phyloP scores from a whole-genome alignment of 495 filamentous ascomycete genomes.

The Saxophila tyrrhenica region DNA sequence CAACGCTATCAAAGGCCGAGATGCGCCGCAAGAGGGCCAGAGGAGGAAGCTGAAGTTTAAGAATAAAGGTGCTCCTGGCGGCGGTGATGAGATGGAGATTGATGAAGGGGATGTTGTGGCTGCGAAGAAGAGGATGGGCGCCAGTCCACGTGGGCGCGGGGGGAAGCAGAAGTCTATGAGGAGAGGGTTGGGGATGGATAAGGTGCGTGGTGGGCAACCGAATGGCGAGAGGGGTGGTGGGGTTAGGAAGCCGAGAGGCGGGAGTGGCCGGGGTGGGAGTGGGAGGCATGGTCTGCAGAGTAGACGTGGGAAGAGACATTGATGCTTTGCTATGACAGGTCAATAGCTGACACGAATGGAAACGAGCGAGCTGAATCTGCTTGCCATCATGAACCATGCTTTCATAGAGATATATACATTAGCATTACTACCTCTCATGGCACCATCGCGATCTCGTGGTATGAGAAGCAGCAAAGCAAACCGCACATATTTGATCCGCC shows the following conservation, averaged over 20 bases:
- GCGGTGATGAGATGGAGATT: constrained; percentile 59
- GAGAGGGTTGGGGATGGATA: constrained; percentile 24
- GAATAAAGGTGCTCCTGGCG: constrained; percentile 46
- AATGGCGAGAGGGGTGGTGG: constrained; percentile 3
- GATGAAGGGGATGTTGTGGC: constrained; percentile 46
- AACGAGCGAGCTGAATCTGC: too few species aligned
- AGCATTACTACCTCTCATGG: background rate
- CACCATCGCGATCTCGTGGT: background rate
- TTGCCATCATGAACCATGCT: background rate
- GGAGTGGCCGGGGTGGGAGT: constrained; percentile 2
- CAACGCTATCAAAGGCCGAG: constrained; percentile 72
- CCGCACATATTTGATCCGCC: background rate
- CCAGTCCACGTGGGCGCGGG: constrained; percentile 3
- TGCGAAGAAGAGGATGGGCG: constrained; percentile 1
- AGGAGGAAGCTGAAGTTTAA: constrained; percentile 82
- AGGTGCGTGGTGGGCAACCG: background rate
- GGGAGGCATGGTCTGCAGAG: background rate
- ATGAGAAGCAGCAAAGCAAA: background rate
- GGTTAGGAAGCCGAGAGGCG: constrained; percentile 9
- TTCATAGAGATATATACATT: background rate
- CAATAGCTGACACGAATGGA: too few species aligned
- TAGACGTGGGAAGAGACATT: background rate
- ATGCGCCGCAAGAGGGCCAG: constrained; percentile 69
- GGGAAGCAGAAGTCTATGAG: constrained; percentile 36
- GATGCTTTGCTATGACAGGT: background rate